Conservation (phyloP, 2,329 filamentous ascomycete species). For the Bertia moriformis region DNA sequence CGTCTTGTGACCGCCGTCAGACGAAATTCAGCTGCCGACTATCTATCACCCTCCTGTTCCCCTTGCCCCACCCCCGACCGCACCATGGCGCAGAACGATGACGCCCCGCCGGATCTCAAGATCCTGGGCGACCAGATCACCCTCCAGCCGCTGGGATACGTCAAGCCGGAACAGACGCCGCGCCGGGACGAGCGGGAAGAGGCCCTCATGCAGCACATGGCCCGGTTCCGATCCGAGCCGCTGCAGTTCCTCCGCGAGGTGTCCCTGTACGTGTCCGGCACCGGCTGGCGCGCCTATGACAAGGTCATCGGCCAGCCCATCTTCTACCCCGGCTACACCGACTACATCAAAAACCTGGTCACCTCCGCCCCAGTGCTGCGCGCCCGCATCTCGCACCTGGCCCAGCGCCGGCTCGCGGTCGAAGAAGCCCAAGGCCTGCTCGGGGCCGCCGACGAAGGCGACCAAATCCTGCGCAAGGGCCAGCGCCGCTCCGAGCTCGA, state of each 20-base stretch:
- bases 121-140: constrained; percentile 63
- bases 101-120: constrained; percentile 61
- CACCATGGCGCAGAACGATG: constrained; percentile 23
- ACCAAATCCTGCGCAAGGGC: constrained; percentile 34
- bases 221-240: constrained; percentile 64
- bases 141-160: constrained; percentile 58
- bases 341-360: constrained; percentile 72
- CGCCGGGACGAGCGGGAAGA: constrained; percentile 47
- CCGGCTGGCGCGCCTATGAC: constrained; percentile 92
- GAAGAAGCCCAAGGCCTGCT: constrained; percentile 66
- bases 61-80: too few relatives aligned
- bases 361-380: constrained; percentile 64
- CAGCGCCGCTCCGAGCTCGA: constrained; percentile 53
- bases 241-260: constrained; percentile 76
- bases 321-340: constrained; percentile 82
- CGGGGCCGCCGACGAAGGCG: constrained; percentile 28
- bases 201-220: constrained; percentile 67
- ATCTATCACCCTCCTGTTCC: too few relatives aligned
- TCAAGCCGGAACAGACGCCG: constrained; percentile 27
- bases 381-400: constrained; percentile 60
- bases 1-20: too few relatives aligned
- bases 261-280: constrained; percentile 79
- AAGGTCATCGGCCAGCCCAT: constrained; percentile 78
- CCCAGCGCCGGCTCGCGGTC: constrained; percentile 55
- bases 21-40: too few relatives aligned